Evolutionary conservation across 495 filamentous ascomycete genomes (phyloP).

Genomic region (Penicillium manginii): DNA sequence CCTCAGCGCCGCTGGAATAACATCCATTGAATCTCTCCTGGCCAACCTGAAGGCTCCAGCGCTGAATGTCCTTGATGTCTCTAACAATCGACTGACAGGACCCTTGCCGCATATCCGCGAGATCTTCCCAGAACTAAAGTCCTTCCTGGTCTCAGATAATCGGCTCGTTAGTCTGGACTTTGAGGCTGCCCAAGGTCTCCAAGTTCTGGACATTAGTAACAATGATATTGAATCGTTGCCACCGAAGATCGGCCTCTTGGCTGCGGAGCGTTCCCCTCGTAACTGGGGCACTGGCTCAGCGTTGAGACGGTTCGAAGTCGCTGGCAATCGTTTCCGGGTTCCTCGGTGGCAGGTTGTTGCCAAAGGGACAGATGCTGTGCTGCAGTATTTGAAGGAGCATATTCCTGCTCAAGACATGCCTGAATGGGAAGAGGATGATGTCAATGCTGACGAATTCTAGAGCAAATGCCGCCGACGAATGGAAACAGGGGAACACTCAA

Average conservation of each 20-base stretch:
- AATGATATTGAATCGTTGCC: constrained; percentile 82
- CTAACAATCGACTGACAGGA: constrained; percentile 72
- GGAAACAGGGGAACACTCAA: not conserved
- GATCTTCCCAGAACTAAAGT: constrained; percentile 66
- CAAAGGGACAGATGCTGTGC: constrained; percentile 84
- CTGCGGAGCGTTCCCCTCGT: constrained; percentile 49
- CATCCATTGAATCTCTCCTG: constrained; percentile 63
- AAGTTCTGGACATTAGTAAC: constrained; percentile 74
- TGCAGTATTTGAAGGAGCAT: constrained; percentile 79
- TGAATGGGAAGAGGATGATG: constrained; percentile 39
- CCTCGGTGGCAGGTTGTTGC: constrained; percentile 86
- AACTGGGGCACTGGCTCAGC: constrained; percentile 43
- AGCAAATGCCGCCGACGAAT: no score
- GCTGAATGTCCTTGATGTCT: constrained; percentile 76
- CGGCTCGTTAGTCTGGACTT: constrained; percentile 70
- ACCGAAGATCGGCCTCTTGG: constrained; percentile 74
- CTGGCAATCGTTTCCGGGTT: constrained; percentile 81
- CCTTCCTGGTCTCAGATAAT: constrained; percentile 77
- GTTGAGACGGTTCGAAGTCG: constrained; percentile 64
- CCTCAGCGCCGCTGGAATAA: constrained; percentile 69
- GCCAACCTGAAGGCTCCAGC: constrained; percentile 67
- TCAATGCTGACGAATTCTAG: constrained; percentile 18
- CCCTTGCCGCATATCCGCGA: constrained; percentile 60
- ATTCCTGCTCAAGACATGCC: constrained; percentile 67
- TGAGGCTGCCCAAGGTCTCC: constrained; percentile 73